Percentiles rank a stretch among this genome's conserved stretches.
phyloP scores from a whole-genome alignment of 768 basidiomycete species.

The Asterophora lycoperdoides region DNA sequence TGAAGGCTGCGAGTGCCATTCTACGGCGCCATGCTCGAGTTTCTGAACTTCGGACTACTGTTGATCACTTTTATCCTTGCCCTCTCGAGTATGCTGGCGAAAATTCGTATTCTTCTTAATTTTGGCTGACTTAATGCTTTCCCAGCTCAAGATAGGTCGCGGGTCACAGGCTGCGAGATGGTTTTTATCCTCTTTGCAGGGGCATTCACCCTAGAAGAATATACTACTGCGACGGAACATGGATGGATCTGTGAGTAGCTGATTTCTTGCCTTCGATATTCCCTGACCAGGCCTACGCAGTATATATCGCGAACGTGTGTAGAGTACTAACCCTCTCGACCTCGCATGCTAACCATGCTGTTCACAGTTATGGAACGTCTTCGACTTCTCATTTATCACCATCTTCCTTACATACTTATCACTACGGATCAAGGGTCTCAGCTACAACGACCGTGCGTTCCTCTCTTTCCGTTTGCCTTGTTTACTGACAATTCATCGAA shows the following conservation, averaged over 20 bases:
- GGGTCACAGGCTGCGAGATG: slow-evolving; percentile 58
- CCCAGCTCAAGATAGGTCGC: slow-evolving; percentile 52
- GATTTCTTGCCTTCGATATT: neutral
- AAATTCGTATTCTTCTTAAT: neutral
- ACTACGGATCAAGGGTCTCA: slow-evolving; percentile 62
- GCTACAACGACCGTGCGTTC: slow-evolving; percentile 44
- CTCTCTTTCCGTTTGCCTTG: neutral
- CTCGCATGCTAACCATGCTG: slow-evolving; percentile 1
- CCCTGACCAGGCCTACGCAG: slow-evolving; percentile 27
- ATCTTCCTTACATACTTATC: slow-evolving; percentile 66
- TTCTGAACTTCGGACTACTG: slow-evolving; percentile 69
- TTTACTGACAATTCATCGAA: slow-evolving; percentile 16
- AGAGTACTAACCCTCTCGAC: slow-evolving; percentile 8
- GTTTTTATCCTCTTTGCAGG: slow-evolving; percentile 71
- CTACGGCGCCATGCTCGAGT: slow-evolving; percentile 75
- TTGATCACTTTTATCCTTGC: slow-evolving; percentile 69
- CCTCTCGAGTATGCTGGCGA: slow-evolving; percentile 56
- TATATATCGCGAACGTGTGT: slow-evolving; percentile 78
- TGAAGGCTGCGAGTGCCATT: slow-evolving; percentile 73
- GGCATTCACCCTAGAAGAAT: slow-evolving; percentile 83
- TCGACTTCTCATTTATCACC: slow-evolving; percentile 71
- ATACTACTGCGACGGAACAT: slow-evolving; percentile 81
- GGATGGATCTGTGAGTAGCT: slow-evolving; percentile 73
- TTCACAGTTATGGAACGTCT: slow-evolving; percentile 83
- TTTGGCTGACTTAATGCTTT: neutral